phyloP scores from a whole-genome alignment of 2,329 filamentous ascomycete species.

The Trichophaea hybrida region DNA sequence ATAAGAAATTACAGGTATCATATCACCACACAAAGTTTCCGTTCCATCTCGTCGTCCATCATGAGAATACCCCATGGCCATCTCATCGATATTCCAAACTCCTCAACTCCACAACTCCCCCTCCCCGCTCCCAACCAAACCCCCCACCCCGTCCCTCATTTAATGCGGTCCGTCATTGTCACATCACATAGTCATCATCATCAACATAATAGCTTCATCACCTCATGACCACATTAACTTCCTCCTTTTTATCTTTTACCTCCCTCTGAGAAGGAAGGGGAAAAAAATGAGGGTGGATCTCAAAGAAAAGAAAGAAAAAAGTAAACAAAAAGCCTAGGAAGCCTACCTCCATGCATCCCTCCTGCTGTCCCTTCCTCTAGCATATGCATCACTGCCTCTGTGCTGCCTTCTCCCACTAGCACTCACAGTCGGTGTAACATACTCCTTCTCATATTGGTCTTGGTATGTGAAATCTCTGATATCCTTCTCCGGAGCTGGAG shows the following conservation, averaged over 20 bases:
- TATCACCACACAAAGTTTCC: too few species aligned
- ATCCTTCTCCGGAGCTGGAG: not conserved
- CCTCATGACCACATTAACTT: not conserved
- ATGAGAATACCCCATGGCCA: too few species aligned
- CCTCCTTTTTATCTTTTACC: not conserved
- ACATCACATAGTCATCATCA: slow-evolving; percentile 2
- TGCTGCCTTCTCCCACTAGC: not conserved
- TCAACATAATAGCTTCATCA: not conserved
- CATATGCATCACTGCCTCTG: not conserved
- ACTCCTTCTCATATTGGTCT: slow-evolving; percentile 1
- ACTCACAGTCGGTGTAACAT: not conserved
- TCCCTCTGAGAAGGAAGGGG: not conserved
- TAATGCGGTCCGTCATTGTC: not conserved
- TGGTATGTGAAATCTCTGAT: slow-evolving; percentile 6
- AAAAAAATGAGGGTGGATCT: not conserved
- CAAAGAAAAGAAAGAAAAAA: not conserved
- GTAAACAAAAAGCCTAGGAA: not conserved
- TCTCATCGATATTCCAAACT: too few species aligned
- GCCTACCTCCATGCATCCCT: not conserved
- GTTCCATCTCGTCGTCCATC: too few species aligned
- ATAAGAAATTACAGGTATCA: too few species aligned
- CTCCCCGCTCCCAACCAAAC: not conserved
- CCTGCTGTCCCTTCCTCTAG: not conserved
- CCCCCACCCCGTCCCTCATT: not conserved
- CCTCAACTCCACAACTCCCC: not conserved